Evolutionary conservation across 1,284 basidiomycete genomes (phyloP), one percentile per base, ranked within the genome.

Genomic region (Cutaneotrichosporon daszewskae): DNA sequence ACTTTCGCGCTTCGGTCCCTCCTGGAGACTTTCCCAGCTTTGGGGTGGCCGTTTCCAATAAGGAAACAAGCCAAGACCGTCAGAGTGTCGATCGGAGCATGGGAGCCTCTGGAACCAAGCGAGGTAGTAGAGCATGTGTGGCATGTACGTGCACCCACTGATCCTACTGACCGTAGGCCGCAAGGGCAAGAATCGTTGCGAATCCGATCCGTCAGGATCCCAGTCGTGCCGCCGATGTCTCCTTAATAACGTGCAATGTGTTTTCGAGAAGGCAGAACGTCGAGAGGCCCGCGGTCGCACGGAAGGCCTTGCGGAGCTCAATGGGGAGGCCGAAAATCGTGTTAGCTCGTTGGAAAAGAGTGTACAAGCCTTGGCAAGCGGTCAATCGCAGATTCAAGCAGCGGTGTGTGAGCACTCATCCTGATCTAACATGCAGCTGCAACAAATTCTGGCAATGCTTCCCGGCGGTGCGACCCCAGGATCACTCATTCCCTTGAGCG

Each of bases 101-200:
- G n/a, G n/a, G n/a, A n/a, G n/a, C n/a, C n/a, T n/a, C n/a, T n/a
- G n/a, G n/a, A n/a, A n/a, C n/a, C n/a, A 69, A 69, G 40, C 47
- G 69, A 24, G 69, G 69, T 3, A 63, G 61, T 28, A 63, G 62
- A 39, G 69, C 69, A 6, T 72, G 69, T 51, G 62, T 62, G 3
- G 64, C 68, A 7, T 72, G 69, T 66, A 37, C 55, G 65, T 64
- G n/a, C 31, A 12, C 31, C 5, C 13, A 24, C 19, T 37, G 16
- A 32, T 8, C 7, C 23, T 11, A 26, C 20, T 35, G 28, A 31
- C 20, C 12, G 3, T 51, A 70, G 64, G 87, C 71, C 81, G 87
- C 59, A 86, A 84, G 72, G 87, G 88, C 41, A 92, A 92, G 76
- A 92, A 91, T 74, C 77, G 88, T 62, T 92, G 88, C 64, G 89